A percentile compares a stretch with the other conserved stretches of the same genome.
Evolutionary conservation across 2,329 filamentous ascomycete species (phyloP).

Genomic region (Microdochium trichocladiopsis): DNA sequence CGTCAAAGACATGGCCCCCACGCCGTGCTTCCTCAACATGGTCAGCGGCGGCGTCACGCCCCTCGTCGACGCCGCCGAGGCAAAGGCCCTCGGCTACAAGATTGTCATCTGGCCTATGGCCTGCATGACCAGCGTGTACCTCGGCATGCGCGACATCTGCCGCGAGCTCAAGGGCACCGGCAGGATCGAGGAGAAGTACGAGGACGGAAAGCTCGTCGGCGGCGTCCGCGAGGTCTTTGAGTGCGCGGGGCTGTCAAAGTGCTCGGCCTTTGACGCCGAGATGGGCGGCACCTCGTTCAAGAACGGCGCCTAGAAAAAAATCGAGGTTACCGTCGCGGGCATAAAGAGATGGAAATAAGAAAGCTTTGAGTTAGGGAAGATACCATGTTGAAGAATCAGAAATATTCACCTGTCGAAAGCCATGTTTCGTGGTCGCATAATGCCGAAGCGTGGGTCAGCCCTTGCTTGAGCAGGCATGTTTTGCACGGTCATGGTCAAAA

Average conservation of each 20-base stretch:
- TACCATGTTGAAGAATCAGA: no score
- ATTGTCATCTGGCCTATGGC: conserved; percentile 24
- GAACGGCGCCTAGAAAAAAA: neutral
- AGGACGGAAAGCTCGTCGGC: conserved; percentile 15
- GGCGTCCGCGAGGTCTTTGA: conserved; percentile 5
- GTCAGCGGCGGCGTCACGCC: conserved; percentile 23
- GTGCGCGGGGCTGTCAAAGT: neutral
- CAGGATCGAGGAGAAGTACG: conserved; percentile 16
- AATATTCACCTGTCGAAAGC: no score
- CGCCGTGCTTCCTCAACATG: conserved; percentile 23
- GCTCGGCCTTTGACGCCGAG: neutral
- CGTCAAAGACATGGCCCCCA: conserved; percentile 24
- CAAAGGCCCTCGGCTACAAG: conserved; percentile 18
- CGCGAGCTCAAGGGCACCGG: conserved; percentile 21
- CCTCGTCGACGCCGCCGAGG: conserved; percentile 16
- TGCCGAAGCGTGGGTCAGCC: no score
- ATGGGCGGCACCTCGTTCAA: neutral
- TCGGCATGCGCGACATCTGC: conserved; percentile 21
- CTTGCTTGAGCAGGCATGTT: no score
- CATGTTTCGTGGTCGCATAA: no score
- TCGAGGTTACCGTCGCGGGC: no score
- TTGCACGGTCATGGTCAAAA: no score
- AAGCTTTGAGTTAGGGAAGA: neutral
- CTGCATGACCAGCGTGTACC: conserved; percentile 19
- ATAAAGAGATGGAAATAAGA: neutral